A percentile compares a stretch with the other conserved stretches of the same genome.
These are phyloP conservation scores for Zoysia pacifica DNA, from an alignment of 176 grass and related monocot species.

Conservation along the genomic window DNA sequence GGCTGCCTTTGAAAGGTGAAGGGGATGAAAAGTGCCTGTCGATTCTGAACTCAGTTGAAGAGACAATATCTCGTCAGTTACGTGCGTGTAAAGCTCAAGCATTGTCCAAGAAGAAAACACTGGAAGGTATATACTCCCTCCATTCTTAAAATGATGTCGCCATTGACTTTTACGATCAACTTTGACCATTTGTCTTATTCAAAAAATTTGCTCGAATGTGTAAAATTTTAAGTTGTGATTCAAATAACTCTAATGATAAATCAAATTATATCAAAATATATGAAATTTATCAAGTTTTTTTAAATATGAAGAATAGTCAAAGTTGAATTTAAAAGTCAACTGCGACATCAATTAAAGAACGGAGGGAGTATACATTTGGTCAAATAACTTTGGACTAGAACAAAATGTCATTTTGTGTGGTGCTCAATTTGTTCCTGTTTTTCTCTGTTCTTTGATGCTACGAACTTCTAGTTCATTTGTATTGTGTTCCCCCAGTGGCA, in stretches of 20 bases:
- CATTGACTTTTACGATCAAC: too few relatives aligned
- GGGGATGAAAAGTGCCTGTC: slow-evolving; percentile 83
- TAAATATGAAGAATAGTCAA: too few relatives aligned
- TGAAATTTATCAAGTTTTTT: too few relatives aligned
- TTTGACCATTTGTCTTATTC: too few relatives aligned
- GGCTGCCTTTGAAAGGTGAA: slow-evolving; percentile 85
- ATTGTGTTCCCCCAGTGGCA: slow-evolving; percentile 16
- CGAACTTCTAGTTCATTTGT: neutral
- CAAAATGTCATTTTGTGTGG: slow-evolving; percentile 10
- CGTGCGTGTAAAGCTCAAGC: slow-evolving; percentile 81
- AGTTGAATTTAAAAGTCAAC: too few relatives aligned
- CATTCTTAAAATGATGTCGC: too few relatives aligned
- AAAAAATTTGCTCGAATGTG: too few relatives aligned
- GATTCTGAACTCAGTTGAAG: slow-evolving; percentile 87
- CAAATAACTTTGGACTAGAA: neutral
- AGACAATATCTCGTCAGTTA: slow-evolving; percentile 87
- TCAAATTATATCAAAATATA: too few relatives aligned
- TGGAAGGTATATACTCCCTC: slow-evolving; percentile 60
- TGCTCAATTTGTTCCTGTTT: slow-evolving; percentile 16
- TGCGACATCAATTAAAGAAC: too few relatives aligned
- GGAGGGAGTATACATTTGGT: neutral
- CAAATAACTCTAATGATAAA: too few relatives aligned
- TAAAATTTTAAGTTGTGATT: too few relatives aligned
- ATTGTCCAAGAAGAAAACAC: slow-evolving; percentile 78
- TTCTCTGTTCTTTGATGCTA: slow-evolving; percentile 2